Evolutionary conservation across 1,139 yeast genomes (phyloP), one percentile per base, ranked within the genome.

Genomic region (Sugiyamaella sp.): DNA sequence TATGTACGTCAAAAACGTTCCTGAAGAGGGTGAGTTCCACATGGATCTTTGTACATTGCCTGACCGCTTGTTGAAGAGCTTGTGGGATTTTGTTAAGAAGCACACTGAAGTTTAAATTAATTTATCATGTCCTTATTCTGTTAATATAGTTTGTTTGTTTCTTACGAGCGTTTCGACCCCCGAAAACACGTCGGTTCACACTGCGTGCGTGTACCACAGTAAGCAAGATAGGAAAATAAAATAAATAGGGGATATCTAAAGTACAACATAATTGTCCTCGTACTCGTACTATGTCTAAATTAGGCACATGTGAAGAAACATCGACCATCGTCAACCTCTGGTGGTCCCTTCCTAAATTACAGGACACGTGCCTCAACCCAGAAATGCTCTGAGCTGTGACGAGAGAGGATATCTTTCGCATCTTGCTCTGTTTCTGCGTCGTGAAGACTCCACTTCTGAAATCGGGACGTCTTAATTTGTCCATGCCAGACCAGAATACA

Each of bases 21-120:
- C 89, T 50, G 98, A 91, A 60, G 95, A 89, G 66, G 99, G 99
- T 49, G 99, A 93, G 74, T 93, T 93, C 71, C 91, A 96, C 56
- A 89, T 93, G 88, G 99, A 93, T 73, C 79, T 93, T 65, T 91
- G 84, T 71, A 91, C 98, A 42, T 78, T 93, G 63, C 99, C 99
- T 19, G 98, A 91, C 69, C 84, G 89, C 41, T 78, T 93, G 69
- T 80, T 93, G 71, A 89, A 87, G 74, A 88, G 96, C 78, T 79
- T 93, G 71, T 90, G 96, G 95, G 98, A 93, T 63, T 91, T 88
- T 70, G 95, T 89, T 46, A 85, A 84, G 72, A 88, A 88, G 73
- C 61, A 72, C 33, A 63, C 62, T 24, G 66, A 63, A 14, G 64
- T 60, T 20, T 64, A 54, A 54, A 4, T 29, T 29, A 42, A 19